Evolutionary conservation across 352 stramenopile genomes (phyloP), one percentile per base, ranked within the genome.

Genomic region (Pythium plurisporium): DNA sequence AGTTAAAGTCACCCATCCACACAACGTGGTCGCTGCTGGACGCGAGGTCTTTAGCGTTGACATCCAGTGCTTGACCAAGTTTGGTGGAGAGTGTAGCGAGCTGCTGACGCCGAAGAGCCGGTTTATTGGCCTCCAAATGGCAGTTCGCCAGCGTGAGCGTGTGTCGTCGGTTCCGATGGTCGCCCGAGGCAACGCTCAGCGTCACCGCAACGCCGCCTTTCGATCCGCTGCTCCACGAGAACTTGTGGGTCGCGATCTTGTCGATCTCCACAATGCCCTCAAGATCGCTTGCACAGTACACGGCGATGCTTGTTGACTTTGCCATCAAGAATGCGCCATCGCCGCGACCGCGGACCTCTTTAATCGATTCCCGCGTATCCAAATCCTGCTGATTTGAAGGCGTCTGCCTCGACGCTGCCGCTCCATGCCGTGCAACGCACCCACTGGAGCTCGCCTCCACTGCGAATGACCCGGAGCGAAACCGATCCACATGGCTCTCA

Each of bases 1-100:
- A 91, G 65, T 89, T 91, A 33, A 94, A 81, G 59, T 94, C 81
- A 3, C 84, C 84, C 69, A 90, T 85, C 79, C 81, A 90, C 26
- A 94, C 64, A 8, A 91, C 70, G 47, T 94, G 79, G 51, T 89
- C 73, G 26, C 84, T 89, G 47, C 80, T 73, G 10, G 59, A 71
- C 4, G 76, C 78, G 0, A 94, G 42, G 27, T 79, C 67, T 22
- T 62, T 55, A 19, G 44, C 48, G 45, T 68, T 37, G 0, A 10
- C 22, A 6, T 34, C 68, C 38, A 91, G 64, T 0, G 74, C 64
- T 4, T 65, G 58, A 45, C 78, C 81, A 1, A 94, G 54, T 44
- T 77, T 69, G 1, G 47, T 68, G 1, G 71, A 64, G 10, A 91
- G 64, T 29, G 67, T 73, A 0, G 68, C 54, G 44, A 88, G 70